Evolutionary conservation across 2,329 filamentous ascomycete species (phyloP), one percentile per base, ranked within the genome.

Genomic region (Exutisphaerella laricina): DNA sequence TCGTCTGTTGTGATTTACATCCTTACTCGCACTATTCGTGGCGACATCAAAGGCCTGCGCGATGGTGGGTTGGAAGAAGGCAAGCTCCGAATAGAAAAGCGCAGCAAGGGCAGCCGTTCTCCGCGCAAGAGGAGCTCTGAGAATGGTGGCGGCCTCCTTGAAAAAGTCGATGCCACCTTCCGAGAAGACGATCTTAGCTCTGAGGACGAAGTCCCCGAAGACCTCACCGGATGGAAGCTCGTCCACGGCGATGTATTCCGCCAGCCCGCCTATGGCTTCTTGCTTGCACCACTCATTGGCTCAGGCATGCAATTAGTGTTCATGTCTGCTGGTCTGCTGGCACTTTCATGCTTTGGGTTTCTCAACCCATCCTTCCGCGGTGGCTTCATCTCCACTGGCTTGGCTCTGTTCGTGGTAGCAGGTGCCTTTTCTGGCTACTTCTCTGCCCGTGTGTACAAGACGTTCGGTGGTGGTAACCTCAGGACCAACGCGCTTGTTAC

Each of bases 231-330:
- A 38, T 94, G 88, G 88, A 94, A 94, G 63, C 71, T 92, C 12
- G 73, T 94, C 2, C 86, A 94, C 58, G 85, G 78, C n/a, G 88
- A 94, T 63, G 85, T 94, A 3, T 94, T 94, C 69, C 78, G 88
- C 34, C 72, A 81, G 18, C 88, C 88, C 1, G 65, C 71, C 2
- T 77, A 79, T 50, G 85, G 85, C 20, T 77, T 80, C 39, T 70
- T 94, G 2, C 72, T 94, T 28, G 86, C 88, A 0, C 87, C 88
- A 1, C 69, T 94, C 5, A 73, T 94, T 14, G 88, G 88, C 3
- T 94, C 87, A 1, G 88, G 88, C 30, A 88, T 85, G 73, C 88
- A 95, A 66, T 74, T 94, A 1, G 72, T 94, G 8, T 88, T 90
- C 64, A 88, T 92, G 82, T 77, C 80, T 1, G 66, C 80, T 28